Conservation (phyloP, 371 early-diverging fungal genomes). For the Mortierella sp. region DNA sequence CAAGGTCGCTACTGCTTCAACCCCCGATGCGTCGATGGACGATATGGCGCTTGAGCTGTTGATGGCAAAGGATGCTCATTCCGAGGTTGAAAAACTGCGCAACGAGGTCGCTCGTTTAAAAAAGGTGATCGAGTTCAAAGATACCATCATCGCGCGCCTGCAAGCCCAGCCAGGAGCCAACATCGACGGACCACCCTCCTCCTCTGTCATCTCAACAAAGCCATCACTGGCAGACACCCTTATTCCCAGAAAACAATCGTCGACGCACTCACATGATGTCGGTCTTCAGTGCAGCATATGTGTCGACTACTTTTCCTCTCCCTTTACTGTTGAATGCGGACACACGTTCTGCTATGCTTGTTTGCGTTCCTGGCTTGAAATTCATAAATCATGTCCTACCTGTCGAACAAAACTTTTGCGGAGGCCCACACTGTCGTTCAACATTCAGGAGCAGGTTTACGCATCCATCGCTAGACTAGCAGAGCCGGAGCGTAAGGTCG, state of each 20-base stretch:
- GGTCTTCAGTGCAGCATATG: slow-evolving; percentile 53
- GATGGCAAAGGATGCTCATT: slow-evolving; percentile 31
- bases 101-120: slow-evolving; percentile 28
- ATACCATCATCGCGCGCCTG: slow-evolving; percentile 40
- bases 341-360: slow-evolving; percentile 57
- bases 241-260: not conserved
- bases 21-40: slow-evolving; percentile 8
- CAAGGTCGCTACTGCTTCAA: too few species aligned
- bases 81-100: slow-evolving; percentile 33
- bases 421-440: slow-evolving; percentile 49
- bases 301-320: slow-evolving; percentile 52
- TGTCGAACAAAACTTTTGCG: slow-evolving; percentile 52
- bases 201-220: too few species aligned
- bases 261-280: slow-evolving; percentile 6
- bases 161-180: slow-evolving; percentile 9
- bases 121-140: slow-evolving; percentile 49
- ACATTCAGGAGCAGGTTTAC: slow-evolving; percentile 52
- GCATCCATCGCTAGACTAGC: slow-evolving; percentile 25
- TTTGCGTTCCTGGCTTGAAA: slow-evolving; percentile 43
- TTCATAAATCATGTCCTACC: slow-evolving; percentile 53
- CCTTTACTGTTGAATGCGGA: slow-evolving; percentile 53
- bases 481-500: slow-evolving; percentile 27
- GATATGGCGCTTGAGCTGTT: slow-evolving; percentile 43
- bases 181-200: too few species aligned
- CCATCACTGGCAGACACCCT: slow-evolving; percentile 9